A percentile compares a stretch with the other conserved stretches of the same genome.
phyloP scores from a whole-genome alignment of 2,329 filamentous ascomycete genomes.

The Teratosphaeria gauchensis region DNA sequence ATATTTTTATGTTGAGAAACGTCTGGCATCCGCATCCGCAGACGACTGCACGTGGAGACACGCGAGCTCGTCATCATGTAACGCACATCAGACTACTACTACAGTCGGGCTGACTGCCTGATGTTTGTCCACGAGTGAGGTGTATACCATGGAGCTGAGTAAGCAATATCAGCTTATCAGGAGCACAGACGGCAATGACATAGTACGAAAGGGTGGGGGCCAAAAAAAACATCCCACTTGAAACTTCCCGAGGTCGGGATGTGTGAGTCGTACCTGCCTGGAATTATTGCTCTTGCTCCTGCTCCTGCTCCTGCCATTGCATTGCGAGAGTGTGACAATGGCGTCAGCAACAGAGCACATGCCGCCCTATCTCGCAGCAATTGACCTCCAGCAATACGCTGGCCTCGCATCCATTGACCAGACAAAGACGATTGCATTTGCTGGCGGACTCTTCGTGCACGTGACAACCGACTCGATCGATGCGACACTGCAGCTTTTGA shows the following conservation, averaged over 20 bases:
- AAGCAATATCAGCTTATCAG: too few species aligned
- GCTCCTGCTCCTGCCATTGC: background rate
- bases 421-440: conserved; percentile 41
- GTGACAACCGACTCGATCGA: conserved; percentile 37
- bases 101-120: too few species aligned
- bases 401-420: conserved; percentile 35
- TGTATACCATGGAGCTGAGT: too few species aligned
- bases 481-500: conserved; percentile 43
- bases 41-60: too few species aligned
- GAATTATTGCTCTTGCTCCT: background rate
- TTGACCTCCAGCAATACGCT: conserved; percentile 37
- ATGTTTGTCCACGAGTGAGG: too few species aligned
- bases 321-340: background rate
- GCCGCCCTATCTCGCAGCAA: conserved; percentile 39
- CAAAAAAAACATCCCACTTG: background rate
- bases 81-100: too few species aligned
- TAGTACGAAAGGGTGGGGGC: background rate
- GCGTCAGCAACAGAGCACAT: conserved; percentile 10
- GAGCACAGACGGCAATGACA: too few species aligned
- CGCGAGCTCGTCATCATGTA: too few species aligned
- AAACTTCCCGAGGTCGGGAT: background rate
- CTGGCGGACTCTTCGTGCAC: conserved; percentile 48
- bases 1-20: too few species aligned
- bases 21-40: too few species aligned
- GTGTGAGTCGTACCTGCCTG: background rate